Percentiles rank a stretch among this genome's conserved stretches.
These are phyloP conservation scores for Serendipita indica DNA, from an alignment of 768 basidiomycete genomes.

Conservation along the genomic window DNA sequence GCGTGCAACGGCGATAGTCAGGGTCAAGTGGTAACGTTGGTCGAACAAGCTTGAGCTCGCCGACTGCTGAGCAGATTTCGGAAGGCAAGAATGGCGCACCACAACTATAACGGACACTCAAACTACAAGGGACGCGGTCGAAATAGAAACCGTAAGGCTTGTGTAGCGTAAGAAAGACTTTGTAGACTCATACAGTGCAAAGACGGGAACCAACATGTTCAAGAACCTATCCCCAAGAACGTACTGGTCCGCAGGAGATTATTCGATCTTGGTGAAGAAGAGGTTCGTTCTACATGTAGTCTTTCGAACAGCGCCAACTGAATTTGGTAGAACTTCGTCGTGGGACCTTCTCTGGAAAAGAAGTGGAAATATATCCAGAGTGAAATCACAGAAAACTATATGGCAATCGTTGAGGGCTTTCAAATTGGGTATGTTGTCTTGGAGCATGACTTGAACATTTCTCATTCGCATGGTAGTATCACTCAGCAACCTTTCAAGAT, in stretches of 20 bases:
- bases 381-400: conserved; percentile 1
- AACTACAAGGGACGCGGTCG: neutral
- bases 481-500: conserved; percentile 93
- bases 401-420: conserved; percentile 53
- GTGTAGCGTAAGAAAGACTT: neutral
- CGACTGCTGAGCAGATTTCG: neutral
- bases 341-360: neutral
- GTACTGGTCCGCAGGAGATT: neutral
- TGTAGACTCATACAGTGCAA: neutral
- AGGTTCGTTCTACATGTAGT: neutral
- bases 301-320: neutral
- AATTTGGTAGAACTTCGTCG: neutral
- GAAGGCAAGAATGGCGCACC: neutral
- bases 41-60: neutral
- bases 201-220: neutral
- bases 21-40: no score
- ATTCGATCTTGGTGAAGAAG: neutral
- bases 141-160: neutral
- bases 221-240: neutral
- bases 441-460: conserved; percentile 4
- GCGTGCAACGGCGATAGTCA: no score
- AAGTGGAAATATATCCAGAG: neutral
- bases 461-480: conserved; percentile 34
- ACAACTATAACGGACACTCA: neutral
- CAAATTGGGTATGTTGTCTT: conserved; percentile 41